Evolutionary conservation across 1,284 basidiomycete species (phyloP).

Genomic region (Ustilago curta): DNA sequence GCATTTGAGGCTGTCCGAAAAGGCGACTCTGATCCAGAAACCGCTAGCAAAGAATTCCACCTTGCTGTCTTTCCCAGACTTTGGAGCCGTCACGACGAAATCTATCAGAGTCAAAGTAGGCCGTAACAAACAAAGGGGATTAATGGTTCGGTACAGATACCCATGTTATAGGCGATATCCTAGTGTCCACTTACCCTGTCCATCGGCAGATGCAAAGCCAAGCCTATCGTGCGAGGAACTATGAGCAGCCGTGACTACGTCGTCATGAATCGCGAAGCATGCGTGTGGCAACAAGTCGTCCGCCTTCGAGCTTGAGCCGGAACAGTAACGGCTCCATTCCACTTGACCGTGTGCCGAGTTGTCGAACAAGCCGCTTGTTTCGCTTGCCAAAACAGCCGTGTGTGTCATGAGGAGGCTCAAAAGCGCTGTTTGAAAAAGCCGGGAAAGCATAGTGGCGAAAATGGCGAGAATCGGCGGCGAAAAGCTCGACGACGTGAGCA

Average conservation of each 20-base stretch:
- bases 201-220: slow-evolving; percentile 26
- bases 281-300: slow-evolving; percentile 11
- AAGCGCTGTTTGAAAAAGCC: not conserved
- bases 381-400: not conserved
- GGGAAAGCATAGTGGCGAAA: not conserved
- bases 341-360: slow-evolving; percentile 17
- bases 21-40: slow-evolving; percentile 16
- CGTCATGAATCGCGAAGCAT: slow-evolving; percentile 32
- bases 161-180: not conserved
- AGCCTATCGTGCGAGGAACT: slow-evolving; percentile 13
- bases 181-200: slow-evolving; percentile 22
- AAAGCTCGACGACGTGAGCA: not conserved
- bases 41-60: slow-evolving; percentile 30
- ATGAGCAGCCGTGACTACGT: slow-evolving; percentile 16
- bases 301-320: not conserved
- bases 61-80: slow-evolving; percentile 8
- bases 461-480: not conserved
- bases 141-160: not conserved
- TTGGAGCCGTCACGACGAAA: slow-evolving; percentile 29
- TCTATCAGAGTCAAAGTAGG: not conserved
- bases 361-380: slow-evolving; percentile 13
- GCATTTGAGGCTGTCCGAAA: slow-evolving; percentile 14
- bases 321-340: slow-evolving; percentile 24
- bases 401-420: slow-evolving; percentile 5
- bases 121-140: not conserved